These are phyloP conservation scores for Zygotorulaspora sp. DNA, from an alignment of 805 yeast species.

Conservation along the genomic window DNA sequence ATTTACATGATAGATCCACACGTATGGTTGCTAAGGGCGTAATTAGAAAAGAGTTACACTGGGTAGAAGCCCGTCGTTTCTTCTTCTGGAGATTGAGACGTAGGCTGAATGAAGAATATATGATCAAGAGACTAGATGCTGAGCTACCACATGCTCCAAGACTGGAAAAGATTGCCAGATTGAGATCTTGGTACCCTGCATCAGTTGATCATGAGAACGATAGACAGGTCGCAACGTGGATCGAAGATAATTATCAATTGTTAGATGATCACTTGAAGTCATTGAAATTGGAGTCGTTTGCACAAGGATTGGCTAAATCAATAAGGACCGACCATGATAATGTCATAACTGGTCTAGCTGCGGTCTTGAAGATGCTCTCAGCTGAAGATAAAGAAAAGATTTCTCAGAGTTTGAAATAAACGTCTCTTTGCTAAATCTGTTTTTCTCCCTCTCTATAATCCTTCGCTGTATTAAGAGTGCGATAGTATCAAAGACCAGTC, in stretches of 20 bases:
- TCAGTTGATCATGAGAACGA: slow-evolving; percentile 68
- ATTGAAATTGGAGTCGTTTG: slow-evolving; percentile 61
- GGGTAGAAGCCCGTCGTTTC: slow-evolving; percentile 86
- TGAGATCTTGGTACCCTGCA: slow-evolving; percentile 81
- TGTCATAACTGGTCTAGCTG: slow-evolving; percentile 51
- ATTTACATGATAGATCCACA: slow-evolving; percentile 93
- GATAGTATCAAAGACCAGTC: no score
- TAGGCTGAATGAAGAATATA: slow-evolving; percentile 87
- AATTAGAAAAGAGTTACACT: slow-evolving; percentile 76
- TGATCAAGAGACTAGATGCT: slow-evolving; percentile 67
- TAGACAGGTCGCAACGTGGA: slow-evolving; percentile 74
- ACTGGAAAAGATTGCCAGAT: slow-evolving; percentile 79
- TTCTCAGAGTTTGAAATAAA: slow-evolving; percentile 33
- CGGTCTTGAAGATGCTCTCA: slow-evolving; percentile 48
- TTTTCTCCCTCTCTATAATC: no score
- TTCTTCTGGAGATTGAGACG: slow-evolving; percentile 99
- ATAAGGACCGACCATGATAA: slow-evolving; percentile 52
- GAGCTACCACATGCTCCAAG: slow-evolving; percentile 57
- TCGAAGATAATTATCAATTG: slow-evolving; percentile 68
- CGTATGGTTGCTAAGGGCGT: slow-evolving; percentile 96
- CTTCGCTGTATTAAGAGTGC: no score
- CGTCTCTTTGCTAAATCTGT: background rate
- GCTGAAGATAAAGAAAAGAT: slow-evolving; percentile 50
- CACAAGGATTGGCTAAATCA: slow-evolving; percentile 57
- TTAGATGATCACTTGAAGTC: slow-evolving; percentile 58